These are phyloP conservation scores for Calophaca sinica DNA, from an alignment of 306 rosid species.

Conservation along the genomic window DNA sequence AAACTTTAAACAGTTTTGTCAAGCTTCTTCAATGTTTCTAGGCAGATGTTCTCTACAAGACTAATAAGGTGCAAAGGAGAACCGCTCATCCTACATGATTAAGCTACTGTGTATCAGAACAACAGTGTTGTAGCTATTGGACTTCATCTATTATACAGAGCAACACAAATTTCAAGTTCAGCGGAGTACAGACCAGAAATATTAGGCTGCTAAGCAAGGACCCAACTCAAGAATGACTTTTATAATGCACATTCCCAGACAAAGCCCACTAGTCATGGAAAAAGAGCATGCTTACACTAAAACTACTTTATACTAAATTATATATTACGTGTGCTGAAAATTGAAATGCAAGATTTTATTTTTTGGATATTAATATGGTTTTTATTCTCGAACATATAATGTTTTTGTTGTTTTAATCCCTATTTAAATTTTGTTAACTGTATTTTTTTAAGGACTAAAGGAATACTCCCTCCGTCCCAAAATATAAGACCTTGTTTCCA, in stretches of 20 bases:
- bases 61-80: conserved; percentile 22
- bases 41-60: conserved; percentile 13
- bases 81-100: conserved; percentile 17
- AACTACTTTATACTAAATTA: conserved; percentile 4
- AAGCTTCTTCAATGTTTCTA: conserved; percentile 40
- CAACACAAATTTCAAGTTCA: conserved; percentile 4
- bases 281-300: background rate
- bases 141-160: conserved; percentile 10
- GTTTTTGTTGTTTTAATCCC: conserved; percentile 15
- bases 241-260: background rate
- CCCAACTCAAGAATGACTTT: conserved; percentile 20
- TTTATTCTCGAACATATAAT: background rate
- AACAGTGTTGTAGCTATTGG: conserved; percentile 12
- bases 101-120: conserved; percentile 1
- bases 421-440: background rate
- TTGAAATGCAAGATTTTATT: too few relatives aligned
- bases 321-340: conserved; percentile 1
- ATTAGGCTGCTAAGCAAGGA: conserved; percentile 20
- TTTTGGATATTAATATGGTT: too few relatives aligned
- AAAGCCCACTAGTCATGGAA: too few relatives aligned
- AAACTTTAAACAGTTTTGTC: conserved; percentile 30
- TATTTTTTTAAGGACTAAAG: background rate
- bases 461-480: too few relatives aligned
- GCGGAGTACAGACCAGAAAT: conserved; percentile 6
- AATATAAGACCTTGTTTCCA: too few relatives aligned